phyloP scores from a whole-genome alignment of 1,139 yeast species.

The Saccharomyces hybrid region DNA sequence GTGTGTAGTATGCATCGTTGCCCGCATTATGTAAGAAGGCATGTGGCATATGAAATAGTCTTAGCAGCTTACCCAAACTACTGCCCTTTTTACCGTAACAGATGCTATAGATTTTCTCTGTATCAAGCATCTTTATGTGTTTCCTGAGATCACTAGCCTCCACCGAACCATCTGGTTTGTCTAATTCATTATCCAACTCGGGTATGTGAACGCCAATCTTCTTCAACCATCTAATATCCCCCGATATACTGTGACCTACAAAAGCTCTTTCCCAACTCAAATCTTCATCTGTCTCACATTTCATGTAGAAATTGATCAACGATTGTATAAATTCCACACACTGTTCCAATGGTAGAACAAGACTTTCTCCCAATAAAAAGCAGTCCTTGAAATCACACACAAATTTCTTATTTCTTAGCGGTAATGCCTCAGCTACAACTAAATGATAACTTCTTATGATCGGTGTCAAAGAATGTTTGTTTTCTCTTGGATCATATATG shows the following conservation, averaged over 20 bases:
- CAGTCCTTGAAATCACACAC: conserved; percentile 56
- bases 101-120: conserved; percentile 42
- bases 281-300: conserved; percentile 16
- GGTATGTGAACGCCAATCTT: conserved; percentile 44
- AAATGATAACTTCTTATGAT: conserved; percentile 44
- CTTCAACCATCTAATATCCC: conserved; percentile 51
- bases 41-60: conserved; percentile 49
- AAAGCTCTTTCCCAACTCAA: conserved; percentile 34
- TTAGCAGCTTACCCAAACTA: conserved; percentile 45
- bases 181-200: background rate
- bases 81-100: conserved; percentile 40
- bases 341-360: conserved; percentile 35
- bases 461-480: conserved; percentile 24
- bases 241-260: conserved; percentile 64
- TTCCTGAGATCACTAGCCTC: background rate
- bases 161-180: background rate
- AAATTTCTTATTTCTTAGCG: conserved; percentile 45
- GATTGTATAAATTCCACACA: conserved; percentile 37
- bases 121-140: conserved; percentile 38
- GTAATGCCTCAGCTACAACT: conserved; percentile 43
- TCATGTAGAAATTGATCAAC: conserved; percentile 39
- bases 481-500: conserved; percentile 51
- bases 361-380: conserved; percentile 50
- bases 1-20: conserved; percentile 68
- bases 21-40: conserved; percentile 70